Conservation (phyloP, 495 filamentous ascomycete genomes). For the Aspergillus mulundensis region DNA sequence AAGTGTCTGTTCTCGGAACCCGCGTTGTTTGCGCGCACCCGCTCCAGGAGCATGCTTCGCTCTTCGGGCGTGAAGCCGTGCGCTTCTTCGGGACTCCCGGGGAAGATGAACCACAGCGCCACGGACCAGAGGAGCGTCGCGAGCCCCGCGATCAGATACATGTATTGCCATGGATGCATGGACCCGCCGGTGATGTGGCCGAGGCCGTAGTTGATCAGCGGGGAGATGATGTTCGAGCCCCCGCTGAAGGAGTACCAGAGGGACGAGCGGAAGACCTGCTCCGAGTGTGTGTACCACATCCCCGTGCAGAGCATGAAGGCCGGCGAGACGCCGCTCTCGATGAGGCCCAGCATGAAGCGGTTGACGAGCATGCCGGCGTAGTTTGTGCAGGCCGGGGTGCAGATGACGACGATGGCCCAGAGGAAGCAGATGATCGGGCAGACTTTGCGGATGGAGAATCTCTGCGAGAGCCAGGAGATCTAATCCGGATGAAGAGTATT, state of each 20-base stretch:
- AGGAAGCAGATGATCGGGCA: constrained; percentile 11
- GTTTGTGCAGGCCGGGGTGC: constrained; percentile 10
- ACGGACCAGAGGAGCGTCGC: constrained; percentile 2
- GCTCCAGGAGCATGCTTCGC: constrained; percentile 1
- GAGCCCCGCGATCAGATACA: constrained; percentile 5
- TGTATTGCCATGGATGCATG: constrained; percentile 2
- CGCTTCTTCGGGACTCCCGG: neutral
- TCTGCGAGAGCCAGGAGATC: constrained; percentile 12
- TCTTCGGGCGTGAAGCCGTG: constrained; percentile 6
- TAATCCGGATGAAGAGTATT: neutral
- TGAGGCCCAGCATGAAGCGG: constrained; percentile 10
- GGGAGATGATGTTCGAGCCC: constrained; percentile 12
- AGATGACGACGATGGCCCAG: constrained; percentile 7
- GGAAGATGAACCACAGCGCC: constrained; percentile 5
- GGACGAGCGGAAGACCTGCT: constrained; percentile 13
- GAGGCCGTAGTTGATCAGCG: constrained; percentile 5
- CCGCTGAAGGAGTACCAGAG: constrained; percentile 15
- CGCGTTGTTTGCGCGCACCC: constrained; percentile 7
- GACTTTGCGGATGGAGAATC: constrained; percentile 12
- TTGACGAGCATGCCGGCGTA: constrained; percentile 14
- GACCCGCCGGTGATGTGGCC: constrained; percentile 9
- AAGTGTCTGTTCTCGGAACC: constrained; percentile 7
- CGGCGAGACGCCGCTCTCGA: constrained; percentile 11
- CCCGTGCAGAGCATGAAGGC: constrained; percentile 15
- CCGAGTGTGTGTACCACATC: constrained; percentile 14